Conservation (phyloP, 441 rosid species). For the Hypseocharis bilobata region DNA sequence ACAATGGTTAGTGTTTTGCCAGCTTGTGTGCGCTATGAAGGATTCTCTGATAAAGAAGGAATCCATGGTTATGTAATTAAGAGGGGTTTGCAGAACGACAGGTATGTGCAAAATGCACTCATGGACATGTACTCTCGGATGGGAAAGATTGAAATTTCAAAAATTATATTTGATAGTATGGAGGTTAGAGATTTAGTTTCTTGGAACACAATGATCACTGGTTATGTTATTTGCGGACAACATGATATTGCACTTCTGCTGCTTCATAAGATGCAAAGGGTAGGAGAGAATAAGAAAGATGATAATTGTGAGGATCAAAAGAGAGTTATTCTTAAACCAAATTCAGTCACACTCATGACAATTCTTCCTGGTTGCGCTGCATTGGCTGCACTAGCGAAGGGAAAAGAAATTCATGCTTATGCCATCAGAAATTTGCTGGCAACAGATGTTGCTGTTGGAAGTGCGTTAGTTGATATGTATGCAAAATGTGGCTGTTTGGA, state of each 20-base stretch:
- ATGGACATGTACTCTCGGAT: conserved; percentile 72
- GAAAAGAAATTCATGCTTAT: conserved; percentile 78
- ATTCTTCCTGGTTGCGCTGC: conserved; percentile 69
- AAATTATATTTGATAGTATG: conserved; percentile 47
- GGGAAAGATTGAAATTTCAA: conserved; percentile 47
- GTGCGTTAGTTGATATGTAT: conserved; percentile 84
- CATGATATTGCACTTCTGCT: conserved; percentile 49
- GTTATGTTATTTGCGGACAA: conserved; percentile 44
- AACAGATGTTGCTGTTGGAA: conserved; percentile 70
- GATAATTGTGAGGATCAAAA: conserved; percentile 15
- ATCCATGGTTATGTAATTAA: conserved; percentile 67
- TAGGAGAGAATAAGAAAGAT: conserved; percentile 20
- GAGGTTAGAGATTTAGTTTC: conserved; percentile 59
- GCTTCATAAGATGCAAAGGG: conserved; percentile 53
- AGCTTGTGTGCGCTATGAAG: conserved; percentile 48
- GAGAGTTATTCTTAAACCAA: conserved; percentile 39
- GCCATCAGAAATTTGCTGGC: conserved; percentile 56
- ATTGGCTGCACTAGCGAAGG: conserved; percentile 61
- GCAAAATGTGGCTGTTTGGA: conserved; percentile 75
- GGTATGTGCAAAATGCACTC: conserved; percentile 72
- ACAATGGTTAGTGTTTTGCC: conserved; percentile 72
- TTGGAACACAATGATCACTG: conserved; percentile 80
- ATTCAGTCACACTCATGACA: conserved; percentile 73
- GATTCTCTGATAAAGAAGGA: conserved; percentile 47
- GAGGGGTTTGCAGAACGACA: conserved; percentile 47